Percentiles rank a stretch among this genome's conserved stretches.
Evolutionary conservation across 257 asterid genomes (phyloP).

Genomic region (Solanum virginianum): DNA sequence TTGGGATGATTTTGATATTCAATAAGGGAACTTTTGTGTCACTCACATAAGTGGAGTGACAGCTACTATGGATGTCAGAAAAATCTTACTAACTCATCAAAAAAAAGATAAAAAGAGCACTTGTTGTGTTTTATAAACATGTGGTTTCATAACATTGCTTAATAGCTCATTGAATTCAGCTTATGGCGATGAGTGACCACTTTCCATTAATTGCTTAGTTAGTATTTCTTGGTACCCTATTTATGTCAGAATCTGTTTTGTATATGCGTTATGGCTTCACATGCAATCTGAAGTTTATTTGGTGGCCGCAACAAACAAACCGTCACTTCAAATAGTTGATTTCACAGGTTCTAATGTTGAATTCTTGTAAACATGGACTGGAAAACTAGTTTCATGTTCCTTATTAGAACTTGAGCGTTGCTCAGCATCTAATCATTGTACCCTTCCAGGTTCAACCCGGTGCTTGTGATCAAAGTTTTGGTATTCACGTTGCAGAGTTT

Average conservation of each 20-base stretch:
- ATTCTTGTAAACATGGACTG: background rate
- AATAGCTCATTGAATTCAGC: background rate
- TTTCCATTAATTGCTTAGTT: background rate
- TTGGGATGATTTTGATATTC: background rate
- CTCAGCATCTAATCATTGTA: background rate
- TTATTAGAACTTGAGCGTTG: background rate
- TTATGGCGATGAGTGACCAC: background rate
- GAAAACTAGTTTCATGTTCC: background rate
- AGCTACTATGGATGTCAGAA: background rate
- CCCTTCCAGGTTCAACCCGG: slow-evolving; percentile 78
- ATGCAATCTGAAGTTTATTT: background rate
- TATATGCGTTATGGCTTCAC: background rate
- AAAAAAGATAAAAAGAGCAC: background rate
- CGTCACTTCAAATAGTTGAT: background rate
- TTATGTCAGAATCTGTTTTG: background rate
- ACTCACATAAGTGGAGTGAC: background rate
- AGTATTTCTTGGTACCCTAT: background rate
- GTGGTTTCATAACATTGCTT: background rate
- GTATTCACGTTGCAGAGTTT: slow-evolving; percentile 96
- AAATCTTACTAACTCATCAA: background rate
- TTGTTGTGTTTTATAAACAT: background rate
- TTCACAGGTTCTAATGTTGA: background rate
- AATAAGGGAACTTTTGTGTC: background rate
- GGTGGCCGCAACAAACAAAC: background rate
- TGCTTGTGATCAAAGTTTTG: slow-evolving; percentile 98